Percentiles rank a stretch among this genome's conserved stretches.
Conservation (phyloP, 176 grass and related monocot genomes). For the Areca catechu region DNA sequence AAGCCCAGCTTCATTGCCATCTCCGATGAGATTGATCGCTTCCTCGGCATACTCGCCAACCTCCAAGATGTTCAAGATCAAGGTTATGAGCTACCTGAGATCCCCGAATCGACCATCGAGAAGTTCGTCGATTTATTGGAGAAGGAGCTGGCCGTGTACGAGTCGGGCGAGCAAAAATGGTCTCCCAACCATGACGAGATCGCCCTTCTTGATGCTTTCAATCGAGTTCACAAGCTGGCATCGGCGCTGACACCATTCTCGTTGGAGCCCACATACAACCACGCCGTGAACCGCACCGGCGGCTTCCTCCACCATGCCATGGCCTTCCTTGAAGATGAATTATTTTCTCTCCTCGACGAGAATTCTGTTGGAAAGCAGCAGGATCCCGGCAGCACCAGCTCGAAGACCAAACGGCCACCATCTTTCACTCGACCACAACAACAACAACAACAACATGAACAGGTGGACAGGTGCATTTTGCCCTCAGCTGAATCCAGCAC, state of each 20-base stretch:
- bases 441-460: conserved; percentile 13
- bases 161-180: conserved; percentile 54
- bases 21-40: conserved; percentile 2
- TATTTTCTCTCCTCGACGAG: conserved; percentile 35
- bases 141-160: conserved; percentile 29
- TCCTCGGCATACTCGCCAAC: neutral
- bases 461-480: conserved; percentile 33
- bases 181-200: conserved; percentile 14
- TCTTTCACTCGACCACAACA: conserved; percentile 35
- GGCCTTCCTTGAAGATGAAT: conserved; percentile 87
- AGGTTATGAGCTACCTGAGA: neutral
- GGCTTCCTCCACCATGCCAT: conserved; percentile 61
- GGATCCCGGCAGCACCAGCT: conserved; percentile 23
- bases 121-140: conserved; percentile 1
- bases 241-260: conserved; percentile 10
- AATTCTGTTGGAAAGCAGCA: conserved; percentile 10
- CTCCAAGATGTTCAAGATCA: neutral
- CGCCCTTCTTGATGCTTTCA: conserved; percentile 41
- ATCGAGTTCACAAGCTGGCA: conserved; percentile 29
- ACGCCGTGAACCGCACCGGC: conserved; percentile 46
- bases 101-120: neutral
- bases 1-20: neutral
- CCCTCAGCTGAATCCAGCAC: neutral
- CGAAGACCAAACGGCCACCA: conserved; percentile 15
- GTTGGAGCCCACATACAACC: conserved; percentile 24